Conservation (phyloP, 768 basidiomycete species). For the Tulasnella sp. region DNA sequence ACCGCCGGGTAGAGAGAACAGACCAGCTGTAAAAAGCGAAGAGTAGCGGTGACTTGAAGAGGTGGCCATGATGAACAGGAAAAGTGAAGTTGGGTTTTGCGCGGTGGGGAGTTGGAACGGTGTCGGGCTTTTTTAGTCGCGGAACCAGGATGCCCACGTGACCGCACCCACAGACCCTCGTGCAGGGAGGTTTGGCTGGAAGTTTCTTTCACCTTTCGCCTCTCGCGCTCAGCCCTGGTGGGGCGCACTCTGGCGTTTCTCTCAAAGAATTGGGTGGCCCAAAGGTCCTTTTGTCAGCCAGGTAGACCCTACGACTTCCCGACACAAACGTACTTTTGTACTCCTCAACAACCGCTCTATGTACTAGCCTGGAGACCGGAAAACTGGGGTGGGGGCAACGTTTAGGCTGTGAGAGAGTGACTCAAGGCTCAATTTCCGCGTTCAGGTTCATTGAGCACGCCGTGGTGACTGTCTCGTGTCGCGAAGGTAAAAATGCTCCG, state of each 20-base stretch:
- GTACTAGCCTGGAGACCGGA: too few species aligned
- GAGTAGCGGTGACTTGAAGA: slow-evolving; percentile 5
- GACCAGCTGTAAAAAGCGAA: slow-evolving; percentile 24
- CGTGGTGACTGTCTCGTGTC: too few species aligned
- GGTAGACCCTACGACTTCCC: neutral
- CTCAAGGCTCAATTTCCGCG: too few species aligned
- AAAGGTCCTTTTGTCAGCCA: neutral
- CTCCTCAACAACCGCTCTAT: too few species aligned
- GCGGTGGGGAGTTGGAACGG: neutral
- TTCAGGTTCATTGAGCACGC: too few species aligned
- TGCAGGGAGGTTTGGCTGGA: neutral
- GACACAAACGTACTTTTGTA: too few species aligned
- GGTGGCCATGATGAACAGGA: neutral
- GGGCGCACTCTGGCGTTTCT: neutral
- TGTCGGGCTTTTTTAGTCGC: neutral
- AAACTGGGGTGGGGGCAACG: too few species aligned
- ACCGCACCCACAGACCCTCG: neutral
- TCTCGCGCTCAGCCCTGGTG: neutral
- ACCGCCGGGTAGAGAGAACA: slow-evolving; percentile 8
- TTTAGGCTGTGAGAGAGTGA: too few species aligned
- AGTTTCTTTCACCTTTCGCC: neutral
- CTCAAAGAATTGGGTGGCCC: neutral
- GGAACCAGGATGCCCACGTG: neutral
- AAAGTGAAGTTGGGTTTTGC: neutral
- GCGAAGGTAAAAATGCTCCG: neutral